Percentiles rank a stretch among this genome's conserved stretches.
These are phyloP conservation scores for Sugiyamaella neomexicana DNA, from an alignment of 1,139 yeast genomes.

Conservation along the genomic window DNA sequence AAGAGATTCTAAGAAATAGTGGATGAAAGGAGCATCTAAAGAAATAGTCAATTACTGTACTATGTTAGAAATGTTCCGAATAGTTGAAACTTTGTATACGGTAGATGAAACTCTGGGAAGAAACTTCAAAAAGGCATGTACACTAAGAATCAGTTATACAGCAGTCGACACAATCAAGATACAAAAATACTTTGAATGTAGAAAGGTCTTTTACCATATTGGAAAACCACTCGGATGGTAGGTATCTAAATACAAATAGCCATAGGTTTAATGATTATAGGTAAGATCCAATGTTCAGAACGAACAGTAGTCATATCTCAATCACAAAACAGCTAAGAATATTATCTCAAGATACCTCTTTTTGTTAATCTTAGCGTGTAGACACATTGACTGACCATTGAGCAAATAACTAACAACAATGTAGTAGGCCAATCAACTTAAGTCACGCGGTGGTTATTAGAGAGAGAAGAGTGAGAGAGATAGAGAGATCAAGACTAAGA, in stretches of 20 bases:
- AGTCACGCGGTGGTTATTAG: conserved; percentile 18
- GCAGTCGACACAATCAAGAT: not conserved
- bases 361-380: conserved; percentile 18
- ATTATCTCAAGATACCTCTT: conserved; percentile 3
- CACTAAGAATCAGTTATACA: not conserved
- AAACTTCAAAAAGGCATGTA: not conserved
- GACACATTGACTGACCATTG: conserved; percentile 21
- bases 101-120: too few species aligned
- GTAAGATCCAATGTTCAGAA: not conserved
- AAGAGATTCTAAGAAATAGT: too few species aligned
- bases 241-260: conserved; percentile 2
- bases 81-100: not conserved
- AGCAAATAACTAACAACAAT: not conserved
- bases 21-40: too few species aligned
- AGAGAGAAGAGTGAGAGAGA: not conserved
- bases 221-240: not conserved
- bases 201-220: not conserved
- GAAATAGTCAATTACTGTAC: too few species aligned
- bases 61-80: not conserved
- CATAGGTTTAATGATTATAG: not conserved
- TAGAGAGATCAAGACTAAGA: not conserved
- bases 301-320: not conserved
- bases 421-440: conserved; percentile 17
- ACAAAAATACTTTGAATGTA: conserved; percentile 3
- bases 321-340: not conserved